Percentiles rank a stretch among this genome's conserved stretches.
These are phyloP conservation scores for Ilex aquifolium DNA, from an alignment of 257 asterid genomes.

Conservation along the genomic window DNA sequence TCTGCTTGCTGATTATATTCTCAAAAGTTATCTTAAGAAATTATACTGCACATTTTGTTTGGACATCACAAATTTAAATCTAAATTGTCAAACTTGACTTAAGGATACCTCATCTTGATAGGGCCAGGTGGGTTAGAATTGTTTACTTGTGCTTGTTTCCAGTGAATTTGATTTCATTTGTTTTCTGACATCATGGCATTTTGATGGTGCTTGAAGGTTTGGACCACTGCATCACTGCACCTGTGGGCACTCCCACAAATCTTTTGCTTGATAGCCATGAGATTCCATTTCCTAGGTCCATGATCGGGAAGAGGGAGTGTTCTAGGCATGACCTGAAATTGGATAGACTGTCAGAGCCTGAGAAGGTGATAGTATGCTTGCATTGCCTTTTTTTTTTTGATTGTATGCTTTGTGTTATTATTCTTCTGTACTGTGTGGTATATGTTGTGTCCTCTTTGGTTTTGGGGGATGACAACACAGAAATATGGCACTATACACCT, in stretches of 20 bases:
- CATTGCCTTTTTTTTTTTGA: too few species aligned
- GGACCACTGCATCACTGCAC: slow-evolving; percentile 64
- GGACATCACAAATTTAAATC: too few species aligned
- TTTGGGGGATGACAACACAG: too few species aligned
- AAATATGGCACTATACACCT: too few species aligned
- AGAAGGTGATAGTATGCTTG: slow-evolving; percentile 41
- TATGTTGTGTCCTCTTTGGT: too few species aligned
- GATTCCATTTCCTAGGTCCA: slow-evolving; percentile 48
- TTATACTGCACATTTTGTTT: too few species aligned
- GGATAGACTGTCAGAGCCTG: slow-evolving; percentile 72
- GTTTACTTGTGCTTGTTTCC: background rate
- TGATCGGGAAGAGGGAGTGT: slow-evolving; percentile 57
- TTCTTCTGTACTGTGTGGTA: too few species aligned
- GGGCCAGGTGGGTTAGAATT: background rate
- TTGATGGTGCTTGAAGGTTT: slow-evolving; percentile 38
- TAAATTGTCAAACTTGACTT: too few species aligned
- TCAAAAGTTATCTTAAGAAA: too few species aligned
- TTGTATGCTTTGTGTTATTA: too few species aligned
- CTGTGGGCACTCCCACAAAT: slow-evolving; percentile 43
- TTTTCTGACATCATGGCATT: background rate
- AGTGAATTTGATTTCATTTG: background rate
- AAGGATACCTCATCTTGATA: too few species aligned
- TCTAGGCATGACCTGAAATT: slow-evolving; percentile 51
- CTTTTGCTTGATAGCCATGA: slow-evolving; percentile 48
- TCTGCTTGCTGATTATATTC: too few species aligned